Base-by-base conservation (phyloP, 106 monocot genomes). In the Posidonia australis region DNA sequence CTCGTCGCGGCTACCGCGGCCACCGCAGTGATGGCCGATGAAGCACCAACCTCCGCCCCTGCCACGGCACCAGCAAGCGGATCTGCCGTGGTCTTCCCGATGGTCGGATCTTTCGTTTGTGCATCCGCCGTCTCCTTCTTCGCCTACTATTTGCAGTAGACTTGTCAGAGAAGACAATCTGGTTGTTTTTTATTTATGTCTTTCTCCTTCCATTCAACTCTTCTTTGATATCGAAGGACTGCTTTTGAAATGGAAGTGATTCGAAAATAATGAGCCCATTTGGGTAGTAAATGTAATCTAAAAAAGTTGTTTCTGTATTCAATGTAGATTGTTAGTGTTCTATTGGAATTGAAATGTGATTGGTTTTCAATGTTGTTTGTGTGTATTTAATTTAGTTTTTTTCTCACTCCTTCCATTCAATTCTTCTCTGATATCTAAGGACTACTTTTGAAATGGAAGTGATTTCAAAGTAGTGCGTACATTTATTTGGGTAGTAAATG, bases 61-160 rank as follows among this genome's bases (percentile, higher is more conserved):
- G 60, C 76, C 17, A 85, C 82, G 0, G 25, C 46, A 4, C 27
- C 47, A 9, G 16, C 79, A 51, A 82, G 77, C 27, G 71, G 58
- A 10, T 36, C 89, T 3, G 59, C 64, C 11, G 57, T 81, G 0
- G 71, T 76, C 26, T 51, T 57, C 13, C 84, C 89, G 0, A 72
- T 76, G 14, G 23, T 85, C 45, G 85, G 77, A 0, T 67, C 74
- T 6, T 56, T 78, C 18, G 27, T 84, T 46, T 84, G 77, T 1
- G 78, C 89, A 46, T 79, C 89, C 11, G 75, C 74, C 52, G 45
- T 84, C 54, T 89, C 85, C 47, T 80, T 89, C 85, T 79, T 89
- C 42, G 82, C 85, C 67, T 89, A 67, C 70, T 82, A 71, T 67
- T 36, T 82, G 73, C 71, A 79, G 31, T 89, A 75, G 60, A 36